These are phyloP conservation scores for Lachancea mirantina DNA, from an alignment of 805 yeast genomes.

Conservation along the genomic window DNA sequence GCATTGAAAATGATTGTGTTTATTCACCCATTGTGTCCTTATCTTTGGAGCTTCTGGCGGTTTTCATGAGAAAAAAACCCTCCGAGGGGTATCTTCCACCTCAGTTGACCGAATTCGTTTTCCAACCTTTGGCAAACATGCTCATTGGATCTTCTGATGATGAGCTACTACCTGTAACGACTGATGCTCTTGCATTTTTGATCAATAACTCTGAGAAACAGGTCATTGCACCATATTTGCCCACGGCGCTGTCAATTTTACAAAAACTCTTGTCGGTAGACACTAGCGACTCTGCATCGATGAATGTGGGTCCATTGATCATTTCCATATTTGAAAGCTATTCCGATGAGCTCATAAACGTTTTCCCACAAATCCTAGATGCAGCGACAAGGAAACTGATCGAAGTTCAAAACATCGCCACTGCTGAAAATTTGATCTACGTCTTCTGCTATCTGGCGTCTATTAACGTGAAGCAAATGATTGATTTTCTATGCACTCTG, in stretches of 20 bases:
- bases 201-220: slow-evolving; percentile 36
- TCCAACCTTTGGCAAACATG: slow-evolving; percentile 23
- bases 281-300: slow-evolving; percentile 73
- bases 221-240: slow-evolving; percentile 13
- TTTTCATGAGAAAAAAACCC: slow-evolving; percentile 28
- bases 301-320: slow-evolving; percentile 63
- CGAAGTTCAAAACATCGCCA: slow-evolving; percentile 58
- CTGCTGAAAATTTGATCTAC: slow-evolving; percentile 68
- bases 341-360: slow-evolving; percentile 31
- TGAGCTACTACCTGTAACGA: slow-evolving; percentile 67
- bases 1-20: slow-evolving; percentile 28
- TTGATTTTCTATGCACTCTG: slow-evolving; percentile 50
- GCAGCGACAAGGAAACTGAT: slow-evolving; percentile 67
- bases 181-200: slow-evolving; percentile 63
- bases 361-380: slow-evolving; percentile 50
- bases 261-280: slow-evolving; percentile 61
- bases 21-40: slow-evolving; percentile 48
- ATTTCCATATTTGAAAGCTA: slow-evolving; percentile 51
- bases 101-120: slow-evolving; percentile 17
- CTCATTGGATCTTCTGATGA: slow-evolving; percentile 52
- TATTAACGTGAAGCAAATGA: slow-evolving; percentile 53
- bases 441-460: slow-evolving; percentile 69
- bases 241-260: slow-evolving; percentile 43
- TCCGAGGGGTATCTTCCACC: slow-evolving; percentile 23
- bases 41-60: slow-evolving; percentile 27